Evolutionary conservation across 208 protist genomes (phyloP).

Genomic region (Polymyxa betae): DNA sequence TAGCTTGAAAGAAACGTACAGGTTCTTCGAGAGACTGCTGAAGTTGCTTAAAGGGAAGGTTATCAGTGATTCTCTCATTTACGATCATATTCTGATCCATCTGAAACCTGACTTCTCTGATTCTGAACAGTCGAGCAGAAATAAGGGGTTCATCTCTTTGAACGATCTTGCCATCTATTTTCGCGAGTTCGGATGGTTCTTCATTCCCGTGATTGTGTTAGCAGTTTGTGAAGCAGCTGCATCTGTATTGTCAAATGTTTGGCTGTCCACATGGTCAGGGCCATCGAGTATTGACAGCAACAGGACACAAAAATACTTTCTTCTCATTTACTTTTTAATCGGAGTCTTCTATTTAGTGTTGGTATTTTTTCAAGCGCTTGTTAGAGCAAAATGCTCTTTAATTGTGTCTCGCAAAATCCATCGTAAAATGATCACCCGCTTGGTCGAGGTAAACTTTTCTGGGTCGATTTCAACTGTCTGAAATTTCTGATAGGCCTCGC

Average conservation of each 20-base stretch:
- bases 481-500: constrained; percentile 12
- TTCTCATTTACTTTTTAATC: constrained; percentile 2
- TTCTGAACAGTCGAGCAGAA: background rate
- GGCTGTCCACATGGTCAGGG: background rate
- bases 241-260: constrained; percentile 42
- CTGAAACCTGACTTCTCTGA: background rate
- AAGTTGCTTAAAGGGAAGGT: constrained; percentile 4
- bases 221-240: background rate
- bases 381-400: constrained; percentile 11
- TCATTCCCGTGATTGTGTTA: background rate
- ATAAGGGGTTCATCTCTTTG: constrained; percentile 51
- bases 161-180: constrained; percentile 57
- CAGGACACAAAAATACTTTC: background rate
- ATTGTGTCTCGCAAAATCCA: constrained; percentile 42
- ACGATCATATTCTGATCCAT: background rate
- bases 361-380: background rate
- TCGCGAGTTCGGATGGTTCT: constrained; percentile 28
- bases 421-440: background rate
- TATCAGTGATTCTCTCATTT: background rate
- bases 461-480: background rate
- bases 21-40: background rate
- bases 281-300: background rate
- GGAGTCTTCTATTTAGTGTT: background rate
- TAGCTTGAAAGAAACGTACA: background rate
- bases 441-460: constrained; percentile 19